Evolutionary conservation across 495 filamentous ascomycete genomes (phyloP).

Genomic region (Penicillium cosmopolitanum): DNA sequence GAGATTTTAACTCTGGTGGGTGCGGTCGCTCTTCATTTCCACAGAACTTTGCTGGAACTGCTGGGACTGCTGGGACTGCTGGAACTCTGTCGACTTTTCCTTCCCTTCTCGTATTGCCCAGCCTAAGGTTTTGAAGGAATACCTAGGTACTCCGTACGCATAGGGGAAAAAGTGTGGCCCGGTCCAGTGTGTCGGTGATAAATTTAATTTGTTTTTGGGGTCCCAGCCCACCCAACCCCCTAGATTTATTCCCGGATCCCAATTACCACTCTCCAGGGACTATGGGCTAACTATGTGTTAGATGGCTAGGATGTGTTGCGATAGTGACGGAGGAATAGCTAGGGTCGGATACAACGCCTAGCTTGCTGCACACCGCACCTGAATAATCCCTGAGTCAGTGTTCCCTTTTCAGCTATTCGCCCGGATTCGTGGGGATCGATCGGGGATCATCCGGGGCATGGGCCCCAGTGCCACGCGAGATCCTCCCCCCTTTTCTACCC

Average conservation of each 20-base stretch:
- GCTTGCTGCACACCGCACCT: neutral
- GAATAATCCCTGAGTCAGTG: neutral
- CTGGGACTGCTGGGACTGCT: neutral
- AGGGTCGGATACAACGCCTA: neutral
- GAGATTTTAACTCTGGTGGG: neutral
- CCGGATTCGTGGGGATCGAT: constrained; percentile 34
- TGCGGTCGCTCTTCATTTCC: constrained; percentile 15
- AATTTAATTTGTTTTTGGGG: neutral
- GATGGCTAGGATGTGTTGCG: no score
- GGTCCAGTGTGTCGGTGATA: constrained; percentile 9
- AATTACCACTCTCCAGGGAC: neutral
- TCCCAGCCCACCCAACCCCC: no score
- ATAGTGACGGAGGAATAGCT: neutral
- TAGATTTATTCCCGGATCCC: no score
- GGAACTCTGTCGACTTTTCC: constrained; percentile 25
- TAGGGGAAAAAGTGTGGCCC: constrained; percentile 15
- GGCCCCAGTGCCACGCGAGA: constrained; percentile 27
- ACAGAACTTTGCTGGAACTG: constrained; percentile 3
- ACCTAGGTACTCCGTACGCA: neutral
- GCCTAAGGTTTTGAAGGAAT: neutral
- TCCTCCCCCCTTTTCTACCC: constrained; percentile 11
- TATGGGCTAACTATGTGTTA: neutral
- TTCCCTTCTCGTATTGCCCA: constrained; percentile 18
- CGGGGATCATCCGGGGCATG: constrained; percentile 37
- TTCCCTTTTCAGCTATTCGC: constrained; percentile 10